These are phyloP conservation scores for Ophiosphaerella narmari DNA, from an alignment of 2,329 filamentous ascomycete genomes.

Conservation along the genomic window DNA sequence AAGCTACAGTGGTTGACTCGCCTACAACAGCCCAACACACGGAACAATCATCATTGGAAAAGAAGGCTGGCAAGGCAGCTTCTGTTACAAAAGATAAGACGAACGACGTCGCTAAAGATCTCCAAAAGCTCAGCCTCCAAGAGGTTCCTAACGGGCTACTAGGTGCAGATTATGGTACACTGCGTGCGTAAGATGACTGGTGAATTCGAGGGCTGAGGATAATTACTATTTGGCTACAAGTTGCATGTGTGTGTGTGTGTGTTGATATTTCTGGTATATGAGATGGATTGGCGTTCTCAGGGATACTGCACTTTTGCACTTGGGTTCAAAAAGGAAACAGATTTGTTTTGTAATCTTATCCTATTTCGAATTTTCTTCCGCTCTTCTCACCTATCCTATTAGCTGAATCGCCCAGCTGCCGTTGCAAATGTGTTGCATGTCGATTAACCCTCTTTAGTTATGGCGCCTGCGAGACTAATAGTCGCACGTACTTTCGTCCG, in stretches of 20 bases:
- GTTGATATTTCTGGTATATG: not conserved
- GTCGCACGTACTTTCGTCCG: too few relatives aligned
- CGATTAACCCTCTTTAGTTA: too few relatives aligned
- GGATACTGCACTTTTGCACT: not conserved
- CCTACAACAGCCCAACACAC: conserved; percentile 14
- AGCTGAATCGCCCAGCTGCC: too few relatives aligned
- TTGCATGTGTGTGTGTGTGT: conserved; percentile 4
- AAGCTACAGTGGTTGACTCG: conserved; percentile 26
- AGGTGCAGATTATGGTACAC: conserved; percentile 36
- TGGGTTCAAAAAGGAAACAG: too few relatives aligned
- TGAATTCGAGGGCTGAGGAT: not conserved
- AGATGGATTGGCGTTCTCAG: not conserved
- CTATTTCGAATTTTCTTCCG: too few relatives aligned
- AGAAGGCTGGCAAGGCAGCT: conserved; percentile 3
- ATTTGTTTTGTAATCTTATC: too few relatives aligned
- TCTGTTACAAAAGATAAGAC: conserved; percentile 16
- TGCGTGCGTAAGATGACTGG: conserved; percentile 8
- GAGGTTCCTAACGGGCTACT: conserved; percentile 38
- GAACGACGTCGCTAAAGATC: conserved; percentile 24
- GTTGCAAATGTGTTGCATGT: too few relatives aligned
- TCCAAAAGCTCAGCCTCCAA: conserved; percentile 33
- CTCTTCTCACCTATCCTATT: too few relatives aligned
- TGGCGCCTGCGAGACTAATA: too few relatives aligned
- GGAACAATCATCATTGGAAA: conserved; percentile 1
- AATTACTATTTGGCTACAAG: conserved; percentile 12